Evolutionary conservation across 148 eudicot genomes (phyloP).

Genomic region (Camellia lanceoleosa): DNA sequence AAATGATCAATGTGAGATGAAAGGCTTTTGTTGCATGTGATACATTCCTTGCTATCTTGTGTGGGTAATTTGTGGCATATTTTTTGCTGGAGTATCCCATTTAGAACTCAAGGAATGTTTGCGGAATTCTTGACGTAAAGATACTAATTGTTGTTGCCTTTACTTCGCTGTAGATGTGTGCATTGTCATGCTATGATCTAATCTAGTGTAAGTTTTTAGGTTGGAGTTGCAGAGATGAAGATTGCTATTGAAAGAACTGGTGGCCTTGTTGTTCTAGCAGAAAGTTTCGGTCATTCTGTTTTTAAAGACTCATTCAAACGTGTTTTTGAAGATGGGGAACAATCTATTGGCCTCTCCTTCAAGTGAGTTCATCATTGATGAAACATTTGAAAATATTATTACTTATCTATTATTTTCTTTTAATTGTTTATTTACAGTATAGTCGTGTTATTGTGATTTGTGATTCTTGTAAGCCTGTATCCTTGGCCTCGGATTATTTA

Average conservation of each 20-base stretch:
- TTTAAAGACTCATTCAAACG: slow-evolving; percentile 92
- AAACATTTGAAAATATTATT: not conserved
- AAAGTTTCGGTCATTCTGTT: slow-evolving; percentile 97
- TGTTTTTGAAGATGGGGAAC: slow-evolving; percentile 79
- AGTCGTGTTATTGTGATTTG: not conserved
- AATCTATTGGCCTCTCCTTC: slow-evolving; percentile 79
- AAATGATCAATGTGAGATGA: not conserved
- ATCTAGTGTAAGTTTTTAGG: slow-evolving; percentile 37
- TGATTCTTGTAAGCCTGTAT: not conserved
- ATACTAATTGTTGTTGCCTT: not conserved
- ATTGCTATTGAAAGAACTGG: slow-evolving; percentile 93
- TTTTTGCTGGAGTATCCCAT: not conserved
- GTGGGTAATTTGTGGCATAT: not conserved
- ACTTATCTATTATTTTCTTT: not conserved
- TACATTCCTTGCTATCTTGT: not conserved
- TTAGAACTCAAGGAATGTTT: not conserved
- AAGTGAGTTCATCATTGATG: slow-evolving; percentile 57
- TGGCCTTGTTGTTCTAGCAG: slow-evolving; percentile 91
- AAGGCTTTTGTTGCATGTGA: not conserved
- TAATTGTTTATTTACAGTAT: not conserved
- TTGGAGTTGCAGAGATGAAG: slow-evolving; percentile 99
- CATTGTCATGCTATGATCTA: not conserved
- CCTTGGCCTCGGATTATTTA: not conserved
- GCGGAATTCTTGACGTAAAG: not conserved
- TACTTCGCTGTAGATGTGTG: too few relatives aligned